A percentile compares a stretch with the other conserved stretches of the same genome.
Conservation (phyloP, 2,329 filamentous ascomycete genomes). For the Verticillium isaacii region DNA sequence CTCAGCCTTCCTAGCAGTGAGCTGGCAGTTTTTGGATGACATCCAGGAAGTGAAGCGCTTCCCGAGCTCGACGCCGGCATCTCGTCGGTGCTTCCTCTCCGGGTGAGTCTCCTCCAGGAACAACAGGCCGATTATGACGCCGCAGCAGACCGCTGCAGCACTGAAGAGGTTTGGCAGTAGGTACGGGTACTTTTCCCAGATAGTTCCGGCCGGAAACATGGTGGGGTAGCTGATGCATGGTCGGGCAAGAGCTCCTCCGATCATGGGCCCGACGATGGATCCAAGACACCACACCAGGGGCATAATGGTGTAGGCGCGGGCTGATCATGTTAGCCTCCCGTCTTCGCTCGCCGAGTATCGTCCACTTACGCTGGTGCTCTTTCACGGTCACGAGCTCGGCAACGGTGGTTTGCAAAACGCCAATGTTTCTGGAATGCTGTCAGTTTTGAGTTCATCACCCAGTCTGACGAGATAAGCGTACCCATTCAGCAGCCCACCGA, state of each 20-base stretch:
- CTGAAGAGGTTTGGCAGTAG: slow-evolving; percentile 90
- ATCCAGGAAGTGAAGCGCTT: slow-evolving; percentile 57
- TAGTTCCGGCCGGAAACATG: slow-evolving; percentile 65
- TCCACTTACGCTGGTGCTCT: slow-evolving; percentile 78
- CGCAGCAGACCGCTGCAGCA: slow-evolving; percentile 69
- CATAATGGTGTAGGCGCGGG: slow-evolving; percentile 95
- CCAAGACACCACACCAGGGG: slow-evolving; percentile 96
- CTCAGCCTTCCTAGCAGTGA: slow-evolving; percentile 39
- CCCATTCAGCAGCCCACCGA: slow-evolving; percentile 92
- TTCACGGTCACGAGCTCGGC: slow-evolving; percentile 90
- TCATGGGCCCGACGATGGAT: slow-evolving; percentile 86
- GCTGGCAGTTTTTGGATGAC: slow-evolving; percentile 27
- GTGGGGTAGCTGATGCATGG: slow-evolving; percentile 78
- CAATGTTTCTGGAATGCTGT: slow-evolving; percentile 67
- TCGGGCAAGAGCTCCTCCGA: slow-evolving; percentile 84
- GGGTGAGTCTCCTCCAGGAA: slow-evolving; percentile 94
- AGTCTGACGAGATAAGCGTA: slow-evolving; percentile 37
- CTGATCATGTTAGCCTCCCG: slow-evolving; percentile 36
- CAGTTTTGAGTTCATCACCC: slow-evolving; percentile 9
- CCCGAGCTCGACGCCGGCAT: slow-evolving; percentile 73
- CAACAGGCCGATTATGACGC: slow-evolving; percentile 72
- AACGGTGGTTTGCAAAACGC: slow-evolving; percentile 90
- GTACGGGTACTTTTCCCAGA: slow-evolving; percentile 87
- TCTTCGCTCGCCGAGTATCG: background rate
- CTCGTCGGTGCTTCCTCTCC: slow-evolving; percentile 70